These are phyloP conservation scores for Balansia obtecta DNA, from an alignment of 2,329 filamentous ascomycete genomes.

Conservation along the genomic window DNA sequence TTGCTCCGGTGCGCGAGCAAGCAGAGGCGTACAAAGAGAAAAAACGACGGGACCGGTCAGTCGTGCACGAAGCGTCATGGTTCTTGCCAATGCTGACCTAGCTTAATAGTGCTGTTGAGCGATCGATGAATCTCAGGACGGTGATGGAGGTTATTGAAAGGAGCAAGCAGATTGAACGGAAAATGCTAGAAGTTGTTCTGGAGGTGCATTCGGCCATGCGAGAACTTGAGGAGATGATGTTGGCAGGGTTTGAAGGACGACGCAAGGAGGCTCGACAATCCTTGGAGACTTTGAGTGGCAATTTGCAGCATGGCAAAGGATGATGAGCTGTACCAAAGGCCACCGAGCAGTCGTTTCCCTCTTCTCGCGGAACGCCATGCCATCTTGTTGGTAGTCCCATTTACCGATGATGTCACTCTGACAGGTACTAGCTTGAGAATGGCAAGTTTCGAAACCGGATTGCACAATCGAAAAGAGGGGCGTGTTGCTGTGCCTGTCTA, in stretches of 20 bases:
- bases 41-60: slow-evolving; percentile 13
- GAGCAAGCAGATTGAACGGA: slow-evolving; percentile 15
- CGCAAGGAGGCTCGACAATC: slow-evolving; percentile 12
- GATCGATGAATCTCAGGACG: slow-evolving; percentile 9
- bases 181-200: slow-evolving; percentile 15
- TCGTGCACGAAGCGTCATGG: neutral
- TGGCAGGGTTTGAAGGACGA: slow-evolving; percentile 16
- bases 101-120: slow-evolving; percentile 9
- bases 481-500: slow-evolving; percentile 2
- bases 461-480: neutral
- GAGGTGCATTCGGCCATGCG: slow-evolving; percentile 10
- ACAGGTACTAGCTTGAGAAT: neutral
- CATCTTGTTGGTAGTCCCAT: neutral
- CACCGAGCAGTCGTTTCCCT: neutral
- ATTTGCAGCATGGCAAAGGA: neutral
- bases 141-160: slow-evolving; percentile 13
- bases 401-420: too few species aligned
- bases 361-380: neutral
- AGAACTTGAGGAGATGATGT: slow-evolving; percentile 18
- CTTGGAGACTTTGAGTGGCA: slow-evolving; percentile 3
- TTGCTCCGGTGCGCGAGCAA: slow-evolving; percentile 15
- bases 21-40: slow-evolving; percentile 13
- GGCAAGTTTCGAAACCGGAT: neutral
- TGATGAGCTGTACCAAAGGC: neutral
- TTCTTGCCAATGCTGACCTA: neutral